Evolutionary conservation across 148 eudicot genomes (phyloP).

Genomic region (Vaccinium macrocarpon): DNA sequence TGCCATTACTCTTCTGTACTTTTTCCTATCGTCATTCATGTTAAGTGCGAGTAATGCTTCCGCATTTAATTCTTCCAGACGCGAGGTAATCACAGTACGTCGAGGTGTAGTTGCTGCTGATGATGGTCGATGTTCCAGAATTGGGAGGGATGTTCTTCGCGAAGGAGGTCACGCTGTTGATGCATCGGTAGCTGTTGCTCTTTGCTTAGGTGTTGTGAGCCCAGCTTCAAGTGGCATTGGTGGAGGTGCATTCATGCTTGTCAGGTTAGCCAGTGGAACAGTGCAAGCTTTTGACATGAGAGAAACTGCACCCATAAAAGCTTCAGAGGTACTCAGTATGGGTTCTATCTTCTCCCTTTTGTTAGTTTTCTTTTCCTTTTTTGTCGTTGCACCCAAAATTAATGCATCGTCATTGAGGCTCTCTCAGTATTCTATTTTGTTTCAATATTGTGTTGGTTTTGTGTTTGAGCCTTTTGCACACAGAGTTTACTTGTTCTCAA

Average conservation of each 20-base stretch:
- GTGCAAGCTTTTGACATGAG: conserved; percentile 32
- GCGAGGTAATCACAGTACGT: conserved; percentile 12
- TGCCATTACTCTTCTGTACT: conserved; percentile 4
- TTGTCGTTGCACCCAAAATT: not conserved
- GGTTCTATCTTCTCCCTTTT: not conserved
- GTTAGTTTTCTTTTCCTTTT: too few species aligned
- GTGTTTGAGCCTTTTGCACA: not conserved
- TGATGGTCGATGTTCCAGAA: conserved; percentile 32
- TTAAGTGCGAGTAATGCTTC: not conserved
- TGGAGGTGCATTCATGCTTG: conserved; percentile 41
- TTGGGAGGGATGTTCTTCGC: conserved; percentile 29
- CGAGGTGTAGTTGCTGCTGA: conserved; percentile 34
- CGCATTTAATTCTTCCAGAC: conserved; percentile 8
- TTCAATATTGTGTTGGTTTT: not conserved
- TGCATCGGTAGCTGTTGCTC: conserved; percentile 31
- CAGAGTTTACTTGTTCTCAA: too few species aligned
- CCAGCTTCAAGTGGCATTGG: conserved; percentile 41
- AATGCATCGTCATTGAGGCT: conserved; percentile 3
- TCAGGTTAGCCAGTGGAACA: conserved; percentile 20
- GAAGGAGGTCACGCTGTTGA: conserved; percentile 41
- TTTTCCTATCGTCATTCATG: not conserved
- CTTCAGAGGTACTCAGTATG: conserved; percentile 26
- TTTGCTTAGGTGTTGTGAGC: conserved; percentile 39
- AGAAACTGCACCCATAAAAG: conserved; percentile 33
- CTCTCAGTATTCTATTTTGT: not conserved